phyloP scores from a whole-genome alignment of 768 basidiomycete genomes.

The Exidia glandulosa region DNA sequence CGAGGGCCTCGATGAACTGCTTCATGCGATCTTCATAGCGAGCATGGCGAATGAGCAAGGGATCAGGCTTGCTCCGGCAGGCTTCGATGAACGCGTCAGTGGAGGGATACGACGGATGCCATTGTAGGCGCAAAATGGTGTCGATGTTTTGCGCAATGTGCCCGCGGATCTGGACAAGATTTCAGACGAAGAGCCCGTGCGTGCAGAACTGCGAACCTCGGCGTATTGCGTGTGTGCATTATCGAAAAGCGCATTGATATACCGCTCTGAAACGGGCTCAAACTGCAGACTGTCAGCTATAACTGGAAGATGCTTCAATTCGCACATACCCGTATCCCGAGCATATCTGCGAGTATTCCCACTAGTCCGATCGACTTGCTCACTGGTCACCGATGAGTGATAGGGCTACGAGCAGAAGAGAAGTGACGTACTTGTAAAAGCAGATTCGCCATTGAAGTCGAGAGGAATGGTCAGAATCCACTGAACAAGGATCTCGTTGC shows the following conservation, averaged over 20 bases:
- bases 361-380: constrained; percentile 62
- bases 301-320: background rate
- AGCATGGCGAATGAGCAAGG: constrained; percentile 46
- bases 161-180: constrained; percentile 44
- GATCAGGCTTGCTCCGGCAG: constrained; percentile 41
- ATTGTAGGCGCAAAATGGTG: constrained; percentile 45
- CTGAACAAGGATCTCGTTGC: constrained; percentile 57
- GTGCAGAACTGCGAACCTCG: constrained; percentile 38
- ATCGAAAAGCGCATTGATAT: constrained; percentile 58
- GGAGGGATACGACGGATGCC: constrained; percentile 57
- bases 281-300: constrained; percentile 23
- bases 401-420: background rate
- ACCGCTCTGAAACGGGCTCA: constrained; percentile 52
- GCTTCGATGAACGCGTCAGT: constrained; percentile 42
- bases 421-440: constrained; percentile 60
- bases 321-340: constrained; percentile 35
- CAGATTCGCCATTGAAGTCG: constrained; percentile 77
- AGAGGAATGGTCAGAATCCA: constrained; percentile 68
- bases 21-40: constrained; percentile 47
- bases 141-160: constrained; percentile 59
- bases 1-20: constrained; percentile 46
- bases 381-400: constrained; percentile 39
- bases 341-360: constrained; percentile 51
- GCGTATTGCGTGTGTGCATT: constrained; percentile 77
- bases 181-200: background rate